Evolutionary conservation across 2,329 filamentous ascomycete species (phyloP).

Genomic region (Calonectria pseudoturangicola): DNA sequence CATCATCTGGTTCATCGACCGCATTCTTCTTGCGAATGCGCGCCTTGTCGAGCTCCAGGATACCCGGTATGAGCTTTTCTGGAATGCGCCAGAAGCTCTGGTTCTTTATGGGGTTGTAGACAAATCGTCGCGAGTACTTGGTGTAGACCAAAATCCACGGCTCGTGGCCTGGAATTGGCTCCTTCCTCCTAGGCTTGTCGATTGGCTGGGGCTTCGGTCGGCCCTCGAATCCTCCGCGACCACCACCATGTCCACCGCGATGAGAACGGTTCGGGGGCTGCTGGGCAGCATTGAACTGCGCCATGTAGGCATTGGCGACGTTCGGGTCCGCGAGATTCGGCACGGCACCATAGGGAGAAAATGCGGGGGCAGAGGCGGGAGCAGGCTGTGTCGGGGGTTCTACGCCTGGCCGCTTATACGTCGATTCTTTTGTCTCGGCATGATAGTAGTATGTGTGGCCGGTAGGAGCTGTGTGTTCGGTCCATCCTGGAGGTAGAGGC

Average conservation of each 20-base stretch:
- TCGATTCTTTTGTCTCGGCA: slow-evolving; percentile 86
- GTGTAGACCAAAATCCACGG: slow-evolving; percentile 97
- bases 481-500: slow-evolving; percentile 88
- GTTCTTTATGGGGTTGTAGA: slow-evolving; percentile 90
- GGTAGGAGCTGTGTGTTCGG: slow-evolving; percentile 92
- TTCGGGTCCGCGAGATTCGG: slow-evolving; percentile 71
- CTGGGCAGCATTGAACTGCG: slow-evolving; percentile 69
- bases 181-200: slow-evolving; percentile 88
- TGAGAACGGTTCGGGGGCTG: slow-evolving; percentile 58
- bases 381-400: slow-evolving; percentile 46
- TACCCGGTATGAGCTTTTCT: slow-evolving; percentile 86
- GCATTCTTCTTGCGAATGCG: slow-evolving; percentile 76
- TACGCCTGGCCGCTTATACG: slow-evolving; percentile 84
- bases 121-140: slow-evolving; percentile 91
- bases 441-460: slow-evolving; percentile 95
- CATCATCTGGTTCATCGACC: slow-evolving; percentile 41
- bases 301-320: slow-evolving; percentile 77
- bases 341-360: slow-evolving; percentile 54
- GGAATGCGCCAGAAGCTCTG: slow-evolving; percentile 97
- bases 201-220: slow-evolving; percentile 80
- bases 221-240: slow-evolving; percentile 71
- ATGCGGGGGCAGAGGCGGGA: slow-evolving; percentile 56
- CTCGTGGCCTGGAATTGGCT: slow-evolving; percentile 85
- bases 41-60: slow-evolving; percentile 83
- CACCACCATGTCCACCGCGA: slow-evolving; percentile 57